Percentiles rank a stretch among this genome's conserved stretches.
Conservation (phyloP, 257 asterid genomes). For the Hygrophila difformis region DNA sequence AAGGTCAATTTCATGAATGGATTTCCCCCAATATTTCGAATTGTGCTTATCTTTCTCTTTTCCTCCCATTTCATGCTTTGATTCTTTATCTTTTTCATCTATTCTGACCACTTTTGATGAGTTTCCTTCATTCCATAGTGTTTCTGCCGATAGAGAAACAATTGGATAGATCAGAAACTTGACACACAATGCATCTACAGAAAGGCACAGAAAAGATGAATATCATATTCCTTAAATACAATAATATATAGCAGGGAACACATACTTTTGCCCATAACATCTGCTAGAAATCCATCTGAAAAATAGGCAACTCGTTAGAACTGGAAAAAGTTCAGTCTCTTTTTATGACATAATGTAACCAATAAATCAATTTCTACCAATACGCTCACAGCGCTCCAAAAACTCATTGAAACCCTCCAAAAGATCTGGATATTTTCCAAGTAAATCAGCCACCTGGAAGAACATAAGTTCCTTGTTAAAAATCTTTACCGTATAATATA, state of each 20-base stretch:
- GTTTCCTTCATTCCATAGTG: constrained; percentile 73
- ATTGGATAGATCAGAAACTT: not conserved
- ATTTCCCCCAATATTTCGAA: constrained; percentile 82
- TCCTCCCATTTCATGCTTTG: constrained; percentile 68
- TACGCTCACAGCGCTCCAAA: constrained; percentile 83
- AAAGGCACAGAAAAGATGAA: not conserved
- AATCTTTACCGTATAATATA: no score
- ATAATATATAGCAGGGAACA: not conserved
- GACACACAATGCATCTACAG: constrained; percentile 9
- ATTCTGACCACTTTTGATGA: constrained; percentile 51
- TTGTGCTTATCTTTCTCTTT: constrained; percentile 75
- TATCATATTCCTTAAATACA: not conserved
- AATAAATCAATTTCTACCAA: constrained; percentile 42
- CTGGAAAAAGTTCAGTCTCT: constrained; percentile 4
- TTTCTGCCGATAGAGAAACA: constrained; percentile 41
- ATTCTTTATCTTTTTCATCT: constrained; percentile 79
- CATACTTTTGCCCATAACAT: constrained; percentile 93
- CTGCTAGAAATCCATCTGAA: constrained; percentile 95
- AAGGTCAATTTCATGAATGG: constrained; percentile 97
- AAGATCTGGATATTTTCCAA: constrained; percentile 89
- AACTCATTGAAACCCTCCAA: constrained; percentile 82
- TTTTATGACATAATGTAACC: constrained; percentile 6
- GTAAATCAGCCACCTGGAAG: constrained; percentile 71
- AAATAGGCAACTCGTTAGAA: constrained; percentile 30
- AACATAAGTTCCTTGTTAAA: not conserved